A percentile compares a stretch with the other conserved stretches of the same genome.
Conservation (phyloP, 2,329 filamentous ascomycete genomes). For the Xylariales sp. region DNA sequence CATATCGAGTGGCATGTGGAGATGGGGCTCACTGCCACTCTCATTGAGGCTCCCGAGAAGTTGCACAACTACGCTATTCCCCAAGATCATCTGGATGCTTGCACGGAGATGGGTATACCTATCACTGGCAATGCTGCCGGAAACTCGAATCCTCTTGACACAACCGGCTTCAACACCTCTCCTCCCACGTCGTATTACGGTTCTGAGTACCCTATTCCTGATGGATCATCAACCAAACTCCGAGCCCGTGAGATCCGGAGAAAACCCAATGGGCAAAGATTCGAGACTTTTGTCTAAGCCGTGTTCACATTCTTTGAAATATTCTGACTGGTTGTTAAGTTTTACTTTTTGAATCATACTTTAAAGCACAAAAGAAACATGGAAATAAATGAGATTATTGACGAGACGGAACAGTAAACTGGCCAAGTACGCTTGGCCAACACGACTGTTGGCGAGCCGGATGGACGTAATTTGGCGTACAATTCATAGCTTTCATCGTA, state of each 20-base stretch:
- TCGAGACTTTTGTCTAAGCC: too few relatives aligned
- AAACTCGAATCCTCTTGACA: conserved; percentile 19
- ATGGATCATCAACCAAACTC: neutral
- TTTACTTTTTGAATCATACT: too few relatives aligned
- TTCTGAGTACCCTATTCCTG: conserved; percentile 1
- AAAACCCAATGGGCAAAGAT: conserved; percentile 6
- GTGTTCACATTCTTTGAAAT: too few relatives aligned
- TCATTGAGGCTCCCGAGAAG: conserved; percentile 53
- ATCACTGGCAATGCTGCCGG: conserved; percentile 63
- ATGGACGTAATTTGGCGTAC: too few relatives aligned
- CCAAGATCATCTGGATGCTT: conserved; percentile 47
- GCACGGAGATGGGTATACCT: conserved; percentile 40
- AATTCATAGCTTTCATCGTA: too few relatives aligned
- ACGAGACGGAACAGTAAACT: too few relatives aligned
- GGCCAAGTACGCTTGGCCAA: too few relatives aligned
- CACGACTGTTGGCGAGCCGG: too few relatives aligned
- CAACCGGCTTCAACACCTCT: conserved; percentile 21
- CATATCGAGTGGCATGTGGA: conserved; percentile 60
- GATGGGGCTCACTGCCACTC: conserved; percentile 50
- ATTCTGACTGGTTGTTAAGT: too few relatives aligned
- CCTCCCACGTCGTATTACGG: conserved; percentile 16
- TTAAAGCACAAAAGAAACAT: too few relatives aligned
- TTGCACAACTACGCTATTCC: conserved; percentile 54
- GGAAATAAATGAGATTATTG: too few relatives aligned
- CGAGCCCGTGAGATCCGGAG: neutral